Conservation (phyloP, 129 eudicot genomes). For the Escallonia rubra region DNA sequence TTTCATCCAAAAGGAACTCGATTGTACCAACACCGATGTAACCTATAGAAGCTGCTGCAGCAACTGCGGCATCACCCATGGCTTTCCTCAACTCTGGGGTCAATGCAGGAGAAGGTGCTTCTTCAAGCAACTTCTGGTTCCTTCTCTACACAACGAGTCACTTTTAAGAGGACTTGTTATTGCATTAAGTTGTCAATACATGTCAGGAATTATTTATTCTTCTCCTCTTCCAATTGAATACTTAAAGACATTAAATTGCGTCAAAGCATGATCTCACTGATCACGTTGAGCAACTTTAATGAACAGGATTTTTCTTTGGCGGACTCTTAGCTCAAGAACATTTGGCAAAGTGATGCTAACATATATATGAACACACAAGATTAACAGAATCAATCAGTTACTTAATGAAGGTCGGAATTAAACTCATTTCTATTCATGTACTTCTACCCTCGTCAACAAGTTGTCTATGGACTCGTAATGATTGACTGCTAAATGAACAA, state of each 20-base stretch:
- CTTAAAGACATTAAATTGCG: background rate
- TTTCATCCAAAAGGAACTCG: conserved; percentile 97
- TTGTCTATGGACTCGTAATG: too few relatives aligned
- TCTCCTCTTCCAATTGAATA: background rate
- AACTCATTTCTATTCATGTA: too few relatives aligned
- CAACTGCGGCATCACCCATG: conserved; percentile 99
- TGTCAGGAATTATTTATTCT: background rate
- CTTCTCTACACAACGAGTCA: conserved; percentile 70
- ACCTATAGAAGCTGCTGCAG: conserved; percentile 98
- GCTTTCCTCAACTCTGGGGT: conserved; percentile 95
- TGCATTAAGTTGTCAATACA: background rate
- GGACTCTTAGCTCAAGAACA: background rate
- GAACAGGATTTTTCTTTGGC: too few relatives aligned
- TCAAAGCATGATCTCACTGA: background rate
- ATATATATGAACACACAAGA: too few relatives aligned
- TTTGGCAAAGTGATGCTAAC: too few relatives aligned
- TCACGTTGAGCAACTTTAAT: background rate
- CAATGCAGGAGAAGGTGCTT: conserved; percentile 99
- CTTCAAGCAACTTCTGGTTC: conserved; percentile 97
- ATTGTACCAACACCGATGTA: conserved; percentile 96
- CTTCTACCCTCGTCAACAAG: too few relatives aligned
- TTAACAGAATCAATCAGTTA: too few relatives aligned
- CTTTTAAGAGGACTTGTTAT: conserved; percentile 2
- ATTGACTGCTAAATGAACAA: background rate
- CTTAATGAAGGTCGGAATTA: too few relatives aligned